Base-by-base conservation (phyloP, 2,329 filamentous ascomycete genomes). In the Hypocreales sp. region DNA sequence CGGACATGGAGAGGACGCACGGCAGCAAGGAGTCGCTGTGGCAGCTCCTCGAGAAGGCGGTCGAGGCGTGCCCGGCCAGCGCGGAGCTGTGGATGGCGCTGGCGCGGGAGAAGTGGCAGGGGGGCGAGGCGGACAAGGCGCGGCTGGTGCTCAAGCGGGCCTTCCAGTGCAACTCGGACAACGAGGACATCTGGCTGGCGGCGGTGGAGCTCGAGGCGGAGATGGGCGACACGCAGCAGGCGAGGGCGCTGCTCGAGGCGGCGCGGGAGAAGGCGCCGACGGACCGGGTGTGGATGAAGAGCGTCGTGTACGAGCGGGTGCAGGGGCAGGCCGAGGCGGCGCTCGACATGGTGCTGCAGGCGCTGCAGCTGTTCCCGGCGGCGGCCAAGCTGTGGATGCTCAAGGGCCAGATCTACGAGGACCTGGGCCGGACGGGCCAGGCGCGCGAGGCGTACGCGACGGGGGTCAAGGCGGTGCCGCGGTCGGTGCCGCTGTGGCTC, bases 261-360 rank as follows among this genome's bases (percentile, higher is more conserved):
- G 90, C 90, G 14, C 74, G 90, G 29, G 72, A 80, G 31, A 79
- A 93, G 50, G 86, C 90, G 2, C 82, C 86, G 2, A 98, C 90
- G 0, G 90, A 95, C 46, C 79, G 90, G 25, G 86, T 98, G 7
- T 98, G 86, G 79, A 90, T 92, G 62, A 93, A 94, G 58, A 87
- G 79, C 41, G 83, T 90, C 8, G 81, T 84, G 0, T 93, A 93
- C 44, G 90, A 98, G 53, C 72, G 90, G 10, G 82, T 92, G 40
- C 62, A 82, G 14, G 79, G 76, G 30, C 78, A 90, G 40, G 63
- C 64, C 15, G 82, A 93, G 25, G 72, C 74, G 2, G 86, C 90
- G 0, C 65, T 98, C 10, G 80, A 92, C 42, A 72, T 98, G 8
- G 81, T 81, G 23, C 82, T 86, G 33, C 78, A 92, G 47, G 90